Percentiles rank a stretch among this genome's conserved stretches.
Conservation (phyloP, 805 yeast species). For the Saccharomycopsis sp. region DNA sequence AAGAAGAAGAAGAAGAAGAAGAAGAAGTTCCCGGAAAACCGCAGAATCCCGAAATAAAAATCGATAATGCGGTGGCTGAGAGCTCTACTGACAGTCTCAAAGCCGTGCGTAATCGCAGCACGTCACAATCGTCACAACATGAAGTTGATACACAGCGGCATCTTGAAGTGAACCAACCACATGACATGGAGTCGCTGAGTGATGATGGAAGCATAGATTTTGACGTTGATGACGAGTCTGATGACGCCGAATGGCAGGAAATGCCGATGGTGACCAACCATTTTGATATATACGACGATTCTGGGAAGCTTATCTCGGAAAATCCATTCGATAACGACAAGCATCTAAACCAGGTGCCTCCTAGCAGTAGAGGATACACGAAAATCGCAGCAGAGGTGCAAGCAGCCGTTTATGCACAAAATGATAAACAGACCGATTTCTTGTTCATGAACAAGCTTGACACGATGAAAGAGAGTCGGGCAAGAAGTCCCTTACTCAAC, state of each 20-base stretch:
- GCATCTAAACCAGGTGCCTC: conserved; percentile 21
- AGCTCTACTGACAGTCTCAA: no score
- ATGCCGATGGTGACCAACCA: conserved; percentile 73
- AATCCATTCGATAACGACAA: conserved; percentile 7
- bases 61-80: background rate
- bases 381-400: conserved; percentile 85
- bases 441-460: conserved; percentile 35
- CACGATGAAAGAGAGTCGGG: background rate
- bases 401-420: conserved; percentile 56
- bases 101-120: background rate
- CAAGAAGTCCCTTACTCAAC: conserved; percentile 7
- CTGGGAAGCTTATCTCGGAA: conserved; percentile 55
- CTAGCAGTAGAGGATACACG: conserved; percentile 57
- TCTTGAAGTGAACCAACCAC: background rate
- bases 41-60: background rate
- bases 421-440: conserved; percentile 52
- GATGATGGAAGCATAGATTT: background rate
- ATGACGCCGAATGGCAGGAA: conserved; percentile 69
- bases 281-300: conserved; percentile 71
- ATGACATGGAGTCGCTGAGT: background rate
- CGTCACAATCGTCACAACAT: background rate
- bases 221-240: conserved; percentile 30
- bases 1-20: background rate
- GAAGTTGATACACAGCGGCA: background rate
- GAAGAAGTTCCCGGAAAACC: no score